A percentile compares a stretch with the other conserved stretches of the same genome.
Evolutionary conservation across 1,284 basidiomycete species (phyloP).

Genomic region (Filobasidium uniguttulatum): DNA sequence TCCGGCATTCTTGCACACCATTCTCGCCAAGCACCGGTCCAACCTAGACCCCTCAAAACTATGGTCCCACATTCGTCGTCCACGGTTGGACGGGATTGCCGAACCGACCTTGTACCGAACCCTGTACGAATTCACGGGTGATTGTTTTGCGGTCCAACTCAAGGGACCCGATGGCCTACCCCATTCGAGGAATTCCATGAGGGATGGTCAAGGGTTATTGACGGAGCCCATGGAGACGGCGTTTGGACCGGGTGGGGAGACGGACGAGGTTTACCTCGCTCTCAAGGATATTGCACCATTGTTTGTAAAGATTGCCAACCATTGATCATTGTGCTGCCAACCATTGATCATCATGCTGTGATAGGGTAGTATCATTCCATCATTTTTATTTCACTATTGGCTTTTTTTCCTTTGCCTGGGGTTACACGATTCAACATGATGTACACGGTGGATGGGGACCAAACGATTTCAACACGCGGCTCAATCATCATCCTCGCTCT

Average conservation of each 20-base stretch:
- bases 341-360: no score
- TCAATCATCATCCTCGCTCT: conserved; percentile 32
- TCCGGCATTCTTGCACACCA: conserved; percentile 39
- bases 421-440: no score
- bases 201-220: conserved; percentile 31
- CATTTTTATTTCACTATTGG: no score
- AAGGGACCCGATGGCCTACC: conserved; percentile 32
- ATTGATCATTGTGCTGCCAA: no score
- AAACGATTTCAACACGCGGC: no score
- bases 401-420: no score
- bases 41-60: conserved; percentile 30
- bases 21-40: conserved; percentile 37
- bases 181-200: conserved; percentile 21
- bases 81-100: conserved; percentile 27
- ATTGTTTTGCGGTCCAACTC: conserved; percentile 29
- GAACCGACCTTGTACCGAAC: conserved; percentile 31
- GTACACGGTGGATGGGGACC: no score
- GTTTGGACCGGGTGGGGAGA: conserved; percentile 17
- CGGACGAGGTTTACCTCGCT: conserved; percentile 16
- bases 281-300: conserved; percentile 9
- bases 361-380: no score
- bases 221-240: conserved; percentile 22
- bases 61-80: conserved; percentile 29
- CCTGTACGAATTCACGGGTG: conserved; percentile 31
- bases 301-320: conserved; percentile 12